Conservation (phyloP, 2,329 filamentous ascomycete species). For the Trichophyton verrucosum region DNA sequence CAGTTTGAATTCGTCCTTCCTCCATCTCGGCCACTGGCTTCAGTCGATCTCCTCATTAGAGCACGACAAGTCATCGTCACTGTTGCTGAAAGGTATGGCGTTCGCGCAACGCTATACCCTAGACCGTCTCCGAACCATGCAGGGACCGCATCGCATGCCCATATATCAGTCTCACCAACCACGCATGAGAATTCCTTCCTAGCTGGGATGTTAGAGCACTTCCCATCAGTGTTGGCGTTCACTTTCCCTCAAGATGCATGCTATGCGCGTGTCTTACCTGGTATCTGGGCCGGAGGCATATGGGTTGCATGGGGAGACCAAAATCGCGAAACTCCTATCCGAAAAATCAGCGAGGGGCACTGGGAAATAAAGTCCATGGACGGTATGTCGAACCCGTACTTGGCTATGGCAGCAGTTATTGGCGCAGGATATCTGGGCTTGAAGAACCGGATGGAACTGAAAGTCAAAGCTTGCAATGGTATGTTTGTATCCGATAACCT, state of each 20-base stretch:
- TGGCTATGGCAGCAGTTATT: slow-evolving; percentile 16
- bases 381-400: slow-evolving; percentile 21
- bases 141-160: slow-evolving; percentile 57
- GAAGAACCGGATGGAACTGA: not conserved
- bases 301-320: slow-evolving; percentile 73
- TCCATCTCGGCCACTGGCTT: slow-evolving; percentile 48
- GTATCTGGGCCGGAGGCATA: slow-evolving; percentile 65
- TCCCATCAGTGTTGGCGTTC: slow-evolving; percentile 56
- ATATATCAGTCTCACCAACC: slow-evolving; percentile 51
- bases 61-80: slow-evolving; percentile 56
- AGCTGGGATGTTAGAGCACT: slow-evolving; percentile 54
- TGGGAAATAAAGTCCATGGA: slow-evolving; percentile 21
- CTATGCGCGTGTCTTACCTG: slow-evolving; percentile 56
- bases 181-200: slow-evolving; percentile 52
- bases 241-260: slow-evolving; percentile 53
- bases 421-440: slow-evolving; percentile 15
- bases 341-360: slow-evolving; percentile 14
- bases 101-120: slow-evolving; percentile 61
- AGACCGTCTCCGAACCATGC: slow-evolving; percentile 48
- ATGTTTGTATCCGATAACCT: not conserved
- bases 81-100: slow-evolving; percentile 49
- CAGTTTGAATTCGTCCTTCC: slow-evolving; percentile 69
- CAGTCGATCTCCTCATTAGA: slow-evolving; percentile 60
- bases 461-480: slow-evolving; percentile 5
- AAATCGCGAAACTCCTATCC: slow-evolving; percentile 20